Base-by-base conservation (phyloP, 2,329 filamentous ascomycete species). In the Cercospora canescens region DNA sequence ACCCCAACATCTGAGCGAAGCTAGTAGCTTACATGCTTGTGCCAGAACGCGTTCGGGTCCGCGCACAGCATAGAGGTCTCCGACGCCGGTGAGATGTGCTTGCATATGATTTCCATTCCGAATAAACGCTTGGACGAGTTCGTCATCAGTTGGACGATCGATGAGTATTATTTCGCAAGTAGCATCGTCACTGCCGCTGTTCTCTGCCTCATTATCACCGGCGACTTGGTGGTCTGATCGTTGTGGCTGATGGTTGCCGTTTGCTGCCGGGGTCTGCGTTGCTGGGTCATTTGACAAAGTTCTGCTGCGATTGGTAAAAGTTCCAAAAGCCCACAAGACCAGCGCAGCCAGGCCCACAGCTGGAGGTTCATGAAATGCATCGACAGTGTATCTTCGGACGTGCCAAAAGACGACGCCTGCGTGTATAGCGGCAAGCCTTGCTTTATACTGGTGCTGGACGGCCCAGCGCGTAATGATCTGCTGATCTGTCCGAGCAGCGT, bases 261-360 rank as follows among this genome's bases (percentile, higher is more conserved):
- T 45, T 45, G 39, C 39, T 18, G 56, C 24, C 28, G 32, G 8
- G 7, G 9, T n/a, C 32, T 35, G 32, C 61, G 55, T 30, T n/a
- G 14, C 39, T 39, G 26, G n/a, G 35, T 18, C 34, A 21, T 41
- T 55, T 32, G 26, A 32, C 24, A 28, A 28, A 54, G 21, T 54
- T 14, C 24, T 54, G 28, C 50, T 30, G 45, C 52, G 63, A 24
- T 55, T 55, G 30, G 69, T 57, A 45, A 71, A 76, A 6, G 70
- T 75, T 3, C 79, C 76, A 67, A 82, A 91, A 0, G 85, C 85
- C 90, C 90, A 92, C 12, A 92, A 77, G 0, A 86, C 85, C 3
- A 92, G 79, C 9, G 85, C 83, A 3, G 87, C 88, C 70, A 91
- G 88, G 70, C 90, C 88, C 0, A 91, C 83, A 0, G 86, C 86